A percentile compares a stretch with the other conserved stretches of the same genome.
Evolutionary conservation across 495 filamentous ascomycete species (phyloP).

Genomic region (Aspergillus wentii): DNA sequence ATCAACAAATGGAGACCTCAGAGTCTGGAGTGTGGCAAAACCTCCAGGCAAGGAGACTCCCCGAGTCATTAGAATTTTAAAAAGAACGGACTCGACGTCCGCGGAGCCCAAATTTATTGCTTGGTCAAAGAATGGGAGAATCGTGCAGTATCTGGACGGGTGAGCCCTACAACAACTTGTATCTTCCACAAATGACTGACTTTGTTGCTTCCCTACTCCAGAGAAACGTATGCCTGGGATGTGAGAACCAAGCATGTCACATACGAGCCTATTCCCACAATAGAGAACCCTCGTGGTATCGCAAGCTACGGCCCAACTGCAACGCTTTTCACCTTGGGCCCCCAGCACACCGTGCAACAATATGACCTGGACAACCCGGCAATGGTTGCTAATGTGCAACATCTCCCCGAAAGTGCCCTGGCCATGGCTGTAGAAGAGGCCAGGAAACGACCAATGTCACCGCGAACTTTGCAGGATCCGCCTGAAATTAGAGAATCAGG

Average conservation of each 20-base stretch:
- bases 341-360: constrained; percentile 86
- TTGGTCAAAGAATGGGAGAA: constrained; percentile 96
- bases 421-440: constrained; percentile 73
- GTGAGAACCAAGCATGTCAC: constrained; percentile 93
- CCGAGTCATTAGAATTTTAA: constrained; percentile 83
- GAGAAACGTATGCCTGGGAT: constrained; percentile 92
- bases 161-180: constrained; percentile 54
- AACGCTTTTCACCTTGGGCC: constrained; percentile 86
- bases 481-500: constrained; percentile 30
- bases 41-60: constrained; percentile 67
- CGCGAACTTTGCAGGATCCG: constrained; percentile 29
- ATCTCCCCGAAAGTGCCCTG: constrained; percentile 67
- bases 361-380: constrained; percentile 83
- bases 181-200: too few relatives aligned
- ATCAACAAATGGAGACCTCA: constrained; percentile 84
- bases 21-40: constrained; percentile 96
- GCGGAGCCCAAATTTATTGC: constrained; percentile 89
- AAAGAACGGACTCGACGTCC: constrained; percentile 63
- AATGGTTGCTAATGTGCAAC: constrained; percentile 79
- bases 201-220: constrained; percentile 24
- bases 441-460: constrained; percentile 23
- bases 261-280: constrained; percentile 79
- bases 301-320: constrained; percentile 86
- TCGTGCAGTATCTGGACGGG: constrained; percentile 91
- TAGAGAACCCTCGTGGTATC: constrained; percentile 74